Base-by-base conservation (phyloP, 2,329 filamentous ascomycete species). In the Fusarium camptoceras region DNA sequence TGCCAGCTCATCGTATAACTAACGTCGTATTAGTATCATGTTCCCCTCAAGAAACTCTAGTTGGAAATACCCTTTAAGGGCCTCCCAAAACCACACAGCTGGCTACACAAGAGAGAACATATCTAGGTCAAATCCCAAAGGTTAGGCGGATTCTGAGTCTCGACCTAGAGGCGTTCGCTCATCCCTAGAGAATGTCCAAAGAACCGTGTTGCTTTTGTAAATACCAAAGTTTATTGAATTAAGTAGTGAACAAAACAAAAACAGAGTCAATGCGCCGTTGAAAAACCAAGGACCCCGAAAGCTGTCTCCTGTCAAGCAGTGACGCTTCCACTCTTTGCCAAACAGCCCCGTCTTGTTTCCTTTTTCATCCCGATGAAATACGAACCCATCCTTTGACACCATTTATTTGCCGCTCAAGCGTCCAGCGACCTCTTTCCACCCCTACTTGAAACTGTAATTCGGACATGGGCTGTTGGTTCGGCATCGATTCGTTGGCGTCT, bases 351-450 rank as follows among this genome's bases (percentile, higher is more conserved):
- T 70, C 66, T 75, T 71, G 64, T 59, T 69, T 62, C 62, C 62
- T 22, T 66, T 62, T 68, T 73, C 69, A 59, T 75, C 72, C 72
- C 63, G 59, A 75, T 73, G 70, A 75, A 75, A 73, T 76, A 69
- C 55, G 66, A 75, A 73, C 73, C 74, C 73, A 73, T 70, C 74
- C 73, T 76, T 60, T 75, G 72, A 76, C 73, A 76, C 74, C 73
- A 64, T 72, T 66, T 76, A 71, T 76, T 76, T 75, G 73, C 71
- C 73, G 56, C 71, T 65, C 64, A 68, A 61, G 31, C 62, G 61
- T 44, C 54, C 64, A 47, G 64, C 71, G 63, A 66, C 61, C 54
- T 57, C 25, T 34, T 58, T 28, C 64, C 37, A 47, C 39, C 28
- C 44, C 31, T 46, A 43, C 31, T 47, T 56, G 51, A 62, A 73